Conservation (phyloP, 1,284 basidiomycete genomes). For the Fomitopsis schrenkii region DNA sequence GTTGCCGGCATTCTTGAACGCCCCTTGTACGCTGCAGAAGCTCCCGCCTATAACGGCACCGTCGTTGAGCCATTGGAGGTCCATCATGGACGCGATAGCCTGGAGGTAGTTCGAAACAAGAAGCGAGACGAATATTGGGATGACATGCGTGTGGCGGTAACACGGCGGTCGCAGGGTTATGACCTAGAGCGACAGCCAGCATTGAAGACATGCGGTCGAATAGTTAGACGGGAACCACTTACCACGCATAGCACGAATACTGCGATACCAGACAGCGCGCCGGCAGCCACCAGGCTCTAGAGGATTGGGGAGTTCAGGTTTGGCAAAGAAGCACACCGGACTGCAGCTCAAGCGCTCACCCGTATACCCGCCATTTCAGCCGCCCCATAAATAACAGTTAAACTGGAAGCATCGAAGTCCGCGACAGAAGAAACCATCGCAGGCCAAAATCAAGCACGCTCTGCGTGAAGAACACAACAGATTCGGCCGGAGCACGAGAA, state of each 20-base stretch:
- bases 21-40: slow-evolving; percentile 39
- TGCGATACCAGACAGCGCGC: slow-evolving; percentile 21
- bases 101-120: slow-evolving; percentile 40
- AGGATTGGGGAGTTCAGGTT: neutral
- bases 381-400: slow-evolving; percentile 10
- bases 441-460: slow-evolving; percentile 4
- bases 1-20: slow-evolving; percentile 40
- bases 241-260: slow-evolving; percentile 21
- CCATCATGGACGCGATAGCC: slow-evolving; percentile 36
- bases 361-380: slow-evolving; percentile 15
- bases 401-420: neutral
- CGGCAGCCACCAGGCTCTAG: slow-evolving; percentile 24
- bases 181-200: slow-evolving; percentile 9
- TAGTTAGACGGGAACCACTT: neutral
- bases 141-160: slow-evolving; percentile 27
- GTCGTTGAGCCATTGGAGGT: slow-evolving; percentile 34
- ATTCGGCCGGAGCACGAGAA: neutral
- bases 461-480: slow-evolving; percentile 8
- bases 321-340: neutral
- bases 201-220: neutral
- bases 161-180: slow-evolving; percentile 15
- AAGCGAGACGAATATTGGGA: slow-evolving; percentile 34
- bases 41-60: slow-evolving; percentile 30
- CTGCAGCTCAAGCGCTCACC: slow-evolving; percentile 8
- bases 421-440: neutral